Conservation (phyloP, 345 rosid genomes). For the Tarenaya hassleriana region DNA sequence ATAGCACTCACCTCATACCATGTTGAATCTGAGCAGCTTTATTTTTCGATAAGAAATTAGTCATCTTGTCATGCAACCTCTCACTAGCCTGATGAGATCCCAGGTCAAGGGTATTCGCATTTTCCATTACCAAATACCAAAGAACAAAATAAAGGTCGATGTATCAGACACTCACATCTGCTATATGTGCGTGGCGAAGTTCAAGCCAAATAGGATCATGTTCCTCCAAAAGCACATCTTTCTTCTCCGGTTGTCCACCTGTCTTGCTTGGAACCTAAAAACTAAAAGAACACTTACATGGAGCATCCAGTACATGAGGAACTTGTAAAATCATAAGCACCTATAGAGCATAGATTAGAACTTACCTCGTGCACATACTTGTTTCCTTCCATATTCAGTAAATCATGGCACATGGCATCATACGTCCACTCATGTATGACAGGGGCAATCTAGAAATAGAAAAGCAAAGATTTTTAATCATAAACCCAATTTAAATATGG, state of each 20-base stretch:
- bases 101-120: slow-evolving; percentile 28
- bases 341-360: slow-evolving; percentile 19
- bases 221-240: slow-evolving; percentile 97
- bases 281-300: slow-evolving; percentile 27
- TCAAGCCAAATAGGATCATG: slow-evolving; percentile 99
- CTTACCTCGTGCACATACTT: slow-evolving; percentile 92
- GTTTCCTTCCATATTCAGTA: slow-evolving; percentile 91
- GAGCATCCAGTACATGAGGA: slow-evolving; percentile 27
- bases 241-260: slow-evolving; percentile 81
- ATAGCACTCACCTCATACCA: slow-evolving; percentile 67
- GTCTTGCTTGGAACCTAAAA: slow-evolving; percentile 74
- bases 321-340: slow-evolving; percentile 18
- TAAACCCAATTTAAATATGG: slow-evolving; percentile 8
- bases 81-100: slow-evolving; percentile 70
- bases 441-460: slow-evolving; percentile 77
- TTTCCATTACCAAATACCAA: slow-evolving; percentile 6
- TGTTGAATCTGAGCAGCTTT: slow-evolving; percentile 98
- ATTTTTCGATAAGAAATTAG: slow-evolving; percentile 79
- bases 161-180: slow-evolving; percentile 63
- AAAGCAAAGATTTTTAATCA: slow-evolving; percentile 23
- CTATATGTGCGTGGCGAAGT: slow-evolving; percentile 97
- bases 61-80: slow-evolving; percentile 93
- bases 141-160: slow-evolving; percentile 8
- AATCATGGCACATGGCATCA: slow-evolving; percentile 98
- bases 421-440: slow-evolving; percentile 99